Conservation (phyloP, 2,329 filamentous ascomycete genomes). For the Xylaria sp. region DNA sequence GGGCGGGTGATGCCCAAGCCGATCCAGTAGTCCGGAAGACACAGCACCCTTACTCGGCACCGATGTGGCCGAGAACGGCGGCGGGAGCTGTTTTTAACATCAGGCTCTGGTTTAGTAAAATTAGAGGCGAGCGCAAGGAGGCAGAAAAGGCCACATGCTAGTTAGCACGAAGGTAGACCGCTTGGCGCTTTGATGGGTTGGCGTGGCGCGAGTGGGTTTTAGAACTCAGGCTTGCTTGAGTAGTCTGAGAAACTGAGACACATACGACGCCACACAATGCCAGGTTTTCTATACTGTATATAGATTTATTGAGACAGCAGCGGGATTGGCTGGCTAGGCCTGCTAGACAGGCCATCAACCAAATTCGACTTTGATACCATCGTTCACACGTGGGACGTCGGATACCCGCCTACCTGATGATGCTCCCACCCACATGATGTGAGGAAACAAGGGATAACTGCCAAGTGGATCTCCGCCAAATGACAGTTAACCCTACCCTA, state of each 20-base stretch:
- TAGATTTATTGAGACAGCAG: not conserved
- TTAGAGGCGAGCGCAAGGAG: not conserved
- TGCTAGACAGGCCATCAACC: not conserved
- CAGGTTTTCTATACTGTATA: not conserved
- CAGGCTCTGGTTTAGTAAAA: not conserved
- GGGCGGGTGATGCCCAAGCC: not conserved
- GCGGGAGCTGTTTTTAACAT: slow-evolving; percentile 9
- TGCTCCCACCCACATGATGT: not conserved
- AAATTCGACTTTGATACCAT: not conserved
- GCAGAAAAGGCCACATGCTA: not conserved
- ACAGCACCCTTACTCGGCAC: slow-evolving; percentile 7
- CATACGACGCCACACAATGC: slow-evolving; percentile 16
- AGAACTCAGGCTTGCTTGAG: slow-evolving; percentile 8
- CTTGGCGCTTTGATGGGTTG: slow-evolving; percentile 26
- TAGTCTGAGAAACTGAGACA: slow-evolving; percentile 15
- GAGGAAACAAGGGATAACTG: not conserved
- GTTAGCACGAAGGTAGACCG: not conserved
- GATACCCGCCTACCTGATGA: not conserved
- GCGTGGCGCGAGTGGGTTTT: not conserved
- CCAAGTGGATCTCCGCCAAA: not conserved
- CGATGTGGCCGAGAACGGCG: not conserved
- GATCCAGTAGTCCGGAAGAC: not conserved
- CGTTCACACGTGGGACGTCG: not conserved
- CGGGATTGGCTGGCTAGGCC: too few relatives aligned
- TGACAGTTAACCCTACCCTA: not conserved